Conservation (phyloP, 257 asterid species). For the Solanum medicagineum region DNA sequence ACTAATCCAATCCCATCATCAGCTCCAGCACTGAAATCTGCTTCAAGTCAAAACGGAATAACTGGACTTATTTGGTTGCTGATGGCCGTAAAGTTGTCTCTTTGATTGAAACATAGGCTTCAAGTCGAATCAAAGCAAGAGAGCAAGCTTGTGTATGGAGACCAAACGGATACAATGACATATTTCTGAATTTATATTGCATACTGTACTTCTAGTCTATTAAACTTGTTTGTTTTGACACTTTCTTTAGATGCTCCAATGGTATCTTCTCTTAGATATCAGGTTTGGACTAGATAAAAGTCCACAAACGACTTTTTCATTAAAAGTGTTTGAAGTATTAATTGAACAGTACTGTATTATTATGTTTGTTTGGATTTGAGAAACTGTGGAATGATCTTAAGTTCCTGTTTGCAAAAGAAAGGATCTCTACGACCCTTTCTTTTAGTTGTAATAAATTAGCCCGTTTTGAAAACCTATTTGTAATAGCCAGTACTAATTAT, state of each 20-base stretch:
- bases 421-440: not conserved
- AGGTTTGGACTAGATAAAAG: not conserved
- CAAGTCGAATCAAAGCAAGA: not conserved
- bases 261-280: not conserved
- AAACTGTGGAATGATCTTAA: not conserved
- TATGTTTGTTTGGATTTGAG: not conserved
- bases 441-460: too few species aligned
- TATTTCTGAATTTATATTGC: not conserved
- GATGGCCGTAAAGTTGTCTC: not conserved
- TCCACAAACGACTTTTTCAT: not conserved
- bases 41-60: not conserved
- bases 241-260: not conserved
- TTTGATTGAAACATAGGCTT: not conserved
- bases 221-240: not conserved
- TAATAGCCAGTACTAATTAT: too few species aligned
- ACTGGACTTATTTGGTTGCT: not conserved
- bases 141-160: not conserved
- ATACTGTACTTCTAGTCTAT: not conserved
- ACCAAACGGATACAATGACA: not conserved
- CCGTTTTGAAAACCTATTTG: too few species aligned
- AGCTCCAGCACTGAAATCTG: not conserved
- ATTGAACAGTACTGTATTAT: not conserved
- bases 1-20: not conserved
- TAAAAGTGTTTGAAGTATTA: not conserved
- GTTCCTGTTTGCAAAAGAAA: not conserved